Base-by-base conservation (phyloP, 2,329 filamentous ascomycete species). In the Fusarium hainanense region DNA sequence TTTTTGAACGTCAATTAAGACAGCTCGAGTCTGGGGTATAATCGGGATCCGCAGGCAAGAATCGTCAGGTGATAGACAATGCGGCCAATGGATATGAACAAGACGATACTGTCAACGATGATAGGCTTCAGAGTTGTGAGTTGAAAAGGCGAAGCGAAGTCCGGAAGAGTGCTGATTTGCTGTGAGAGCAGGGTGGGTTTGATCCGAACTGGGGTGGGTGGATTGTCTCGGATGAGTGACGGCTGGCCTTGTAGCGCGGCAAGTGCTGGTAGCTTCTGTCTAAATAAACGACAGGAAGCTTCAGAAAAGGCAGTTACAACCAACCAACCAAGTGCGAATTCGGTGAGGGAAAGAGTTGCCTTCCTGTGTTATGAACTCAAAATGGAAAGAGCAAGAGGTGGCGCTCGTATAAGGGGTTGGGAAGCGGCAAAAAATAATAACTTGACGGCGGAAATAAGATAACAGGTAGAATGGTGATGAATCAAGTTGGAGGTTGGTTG, bases 91-190 rank as follows among this genome's bases (percentile, higher is more conserved):
- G 75, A 78, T 78, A 78, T 55, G 72, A 70, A 77, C 78, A 84
- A 71, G 74, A 66, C 65, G 77, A 79, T 73, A 80, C 75, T 84
- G 75, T 76, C 75, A 80, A 81, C 78, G 78, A 77, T 86, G 84
- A 87, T 87, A 87, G 85, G 85, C 82, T 76, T 82, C 74, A 73
- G 76, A 77, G 78, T 81, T 74, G 81, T 78, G 78, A 79, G 78
- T 78, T 74, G 76, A 79, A 73, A 72, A 69, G 75, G 73, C 73
- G 73, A 79, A 72, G 74, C 74, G 74, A 78, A 74, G 76, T 73
- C 75, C 72, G 58, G 76, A 77, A 79, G 79, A 75, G 79, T 79
- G 81, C 81, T 87, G 85, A 87, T 87, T 87, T 87, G 85, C 79
- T 81, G 77, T 68, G 63, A 66, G 60, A 55, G 57, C 63, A 69